Percentiles rank a stretch among this genome's conserved stretches.
phyloP scores from a whole-genome alignment of 2,329 filamentous ascomycete genomes.

The Kalmusia sp. region DNA sequence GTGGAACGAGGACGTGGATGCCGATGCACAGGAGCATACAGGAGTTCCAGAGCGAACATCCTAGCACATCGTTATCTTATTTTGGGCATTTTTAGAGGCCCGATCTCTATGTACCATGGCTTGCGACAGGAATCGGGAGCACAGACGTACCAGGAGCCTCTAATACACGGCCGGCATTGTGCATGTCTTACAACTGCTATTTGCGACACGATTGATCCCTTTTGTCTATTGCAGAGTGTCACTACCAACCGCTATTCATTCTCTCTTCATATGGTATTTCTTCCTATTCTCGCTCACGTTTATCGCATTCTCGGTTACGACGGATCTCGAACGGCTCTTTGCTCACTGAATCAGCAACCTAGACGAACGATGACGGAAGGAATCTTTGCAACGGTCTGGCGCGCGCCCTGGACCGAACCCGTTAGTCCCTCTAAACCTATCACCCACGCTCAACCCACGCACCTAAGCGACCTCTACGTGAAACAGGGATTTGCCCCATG shows the following conservation, averaged over 20 bases:
- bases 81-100: background rate
- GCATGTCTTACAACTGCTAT: conserved; percentile 1
- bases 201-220: background rate
- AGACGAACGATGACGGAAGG: conserved; percentile 1
- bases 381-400: conserved; percentile 1
- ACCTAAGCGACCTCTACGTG: conserved; percentile 1
- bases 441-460: background rate
- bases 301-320: background rate
- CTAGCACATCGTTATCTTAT: background rate
- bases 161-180: background rate
- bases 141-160: background rate
- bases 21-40: conserved; percentile 40
- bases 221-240: too few species aligned
- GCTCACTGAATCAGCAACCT: conserved; percentile 1
- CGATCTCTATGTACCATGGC: background rate
- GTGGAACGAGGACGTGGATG: conserved; percentile 48
- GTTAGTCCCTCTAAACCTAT: background rate
- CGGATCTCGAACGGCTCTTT: background rate
- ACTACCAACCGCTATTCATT: background rate
- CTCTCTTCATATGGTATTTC: background rate
- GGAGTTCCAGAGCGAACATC: conserved; percentile 23
- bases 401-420: background rate
- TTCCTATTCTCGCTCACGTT: background rate
- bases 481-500: background rate
- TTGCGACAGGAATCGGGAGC: background rate